These are phyloP conservation scores for Rhodotorula graminis DNA, from an alignment of 768 basidiomycete genomes.

Conservation along the genomic window DNA sequence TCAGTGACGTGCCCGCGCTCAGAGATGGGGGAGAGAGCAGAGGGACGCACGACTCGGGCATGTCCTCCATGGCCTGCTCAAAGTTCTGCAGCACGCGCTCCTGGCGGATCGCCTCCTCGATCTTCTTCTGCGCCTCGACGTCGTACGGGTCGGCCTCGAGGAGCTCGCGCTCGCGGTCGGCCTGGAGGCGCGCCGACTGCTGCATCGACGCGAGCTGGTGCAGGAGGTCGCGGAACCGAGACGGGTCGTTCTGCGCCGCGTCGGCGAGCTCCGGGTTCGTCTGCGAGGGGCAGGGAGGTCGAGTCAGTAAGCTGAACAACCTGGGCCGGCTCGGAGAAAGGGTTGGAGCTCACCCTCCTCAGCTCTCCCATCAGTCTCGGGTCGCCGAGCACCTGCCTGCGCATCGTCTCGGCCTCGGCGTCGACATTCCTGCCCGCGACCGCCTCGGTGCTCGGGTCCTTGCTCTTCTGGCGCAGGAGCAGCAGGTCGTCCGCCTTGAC, in stretches of 20 bases:
- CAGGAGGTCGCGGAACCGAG: constrained; percentile 69
- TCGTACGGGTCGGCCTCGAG: constrained; percentile 87
- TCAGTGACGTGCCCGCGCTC: not conserved
- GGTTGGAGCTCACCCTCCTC: constrained; percentile 52
- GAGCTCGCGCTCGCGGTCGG: constrained; percentile 54
- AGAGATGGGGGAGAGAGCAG: not conserved
- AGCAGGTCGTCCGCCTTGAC: constrained; percentile 65
- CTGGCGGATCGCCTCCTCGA: constrained; percentile 87
- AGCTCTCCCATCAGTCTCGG: constrained; percentile 72
- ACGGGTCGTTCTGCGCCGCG: constrained; percentile 65
- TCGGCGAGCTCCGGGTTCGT: constrained; percentile 72
- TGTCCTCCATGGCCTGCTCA: constrained; percentile 76
- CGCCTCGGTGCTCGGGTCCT: constrained; percentile 40
- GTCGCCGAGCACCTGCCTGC: constrained; percentile 78
- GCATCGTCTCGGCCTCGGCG: constrained; percentile 84
- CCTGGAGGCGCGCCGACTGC: constrained; percentile 53
- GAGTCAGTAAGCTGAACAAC: not conserved
- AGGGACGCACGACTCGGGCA: constrained; percentile 49
- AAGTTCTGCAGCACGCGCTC: constrained; percentile 86
- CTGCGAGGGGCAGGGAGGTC: constrained; percentile 48
- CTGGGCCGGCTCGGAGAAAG: no score
- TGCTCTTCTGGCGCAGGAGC: constrained; percentile 58
- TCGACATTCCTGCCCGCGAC: constrained; percentile 59
- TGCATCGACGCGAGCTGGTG: constrained; percentile 46
- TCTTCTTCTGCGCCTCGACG: constrained; percentile 82